phyloP scores from a whole-genome alignment of 2,329 filamentous ascomycete species.

The Geosmithia flava region DNA sequence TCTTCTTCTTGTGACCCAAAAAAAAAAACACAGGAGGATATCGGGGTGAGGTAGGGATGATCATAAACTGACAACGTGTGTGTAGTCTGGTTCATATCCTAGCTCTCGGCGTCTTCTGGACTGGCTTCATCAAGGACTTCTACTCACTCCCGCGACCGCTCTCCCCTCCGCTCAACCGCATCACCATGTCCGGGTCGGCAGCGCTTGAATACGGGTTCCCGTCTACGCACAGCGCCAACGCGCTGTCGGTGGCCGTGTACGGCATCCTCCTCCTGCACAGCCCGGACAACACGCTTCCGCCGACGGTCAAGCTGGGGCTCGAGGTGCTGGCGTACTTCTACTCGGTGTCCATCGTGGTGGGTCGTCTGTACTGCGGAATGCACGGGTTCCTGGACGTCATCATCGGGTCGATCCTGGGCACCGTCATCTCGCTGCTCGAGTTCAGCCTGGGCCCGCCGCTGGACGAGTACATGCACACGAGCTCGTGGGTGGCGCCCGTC shows the following conservation, averaged over 20 bases:
- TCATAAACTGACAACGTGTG: not conserved
- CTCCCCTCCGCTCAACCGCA: conserved; percentile 82
- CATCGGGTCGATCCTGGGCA: conserved; percentile 67
- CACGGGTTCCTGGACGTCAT: conserved; percentile 91
- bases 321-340: conserved; percentile 72
- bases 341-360: conserved; percentile 77
- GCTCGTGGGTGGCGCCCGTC: conserved; percentile 50
- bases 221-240: conserved; percentile 93
- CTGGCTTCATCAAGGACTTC: conserved; percentile 89
- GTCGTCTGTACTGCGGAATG: conserved; percentile 95
- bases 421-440: conserved; percentile 45
- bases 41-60: too few relatives aligned
- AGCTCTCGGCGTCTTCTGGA: conserved; percentile 71
- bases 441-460: conserved; percentile 49
- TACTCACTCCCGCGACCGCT: conserved; percentile 84
- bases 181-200: conserved; percentile 94
- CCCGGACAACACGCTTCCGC: conserved; percentile 48
- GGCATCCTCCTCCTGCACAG: conserved; percentile 58
- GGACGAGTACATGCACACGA: conserved; percentile 58
- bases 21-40: too few relatives aligned
- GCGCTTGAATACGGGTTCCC: conserved; percentile 96
- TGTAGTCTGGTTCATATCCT: conserved; percentile 59
- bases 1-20: too few relatives aligned
- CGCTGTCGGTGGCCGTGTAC: conserved; percentile 86
- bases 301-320: conserved; percentile 46